phyloP scores from a whole-genome alignment of 257 asterid species.

The Solanum stenotomum region DNA sequence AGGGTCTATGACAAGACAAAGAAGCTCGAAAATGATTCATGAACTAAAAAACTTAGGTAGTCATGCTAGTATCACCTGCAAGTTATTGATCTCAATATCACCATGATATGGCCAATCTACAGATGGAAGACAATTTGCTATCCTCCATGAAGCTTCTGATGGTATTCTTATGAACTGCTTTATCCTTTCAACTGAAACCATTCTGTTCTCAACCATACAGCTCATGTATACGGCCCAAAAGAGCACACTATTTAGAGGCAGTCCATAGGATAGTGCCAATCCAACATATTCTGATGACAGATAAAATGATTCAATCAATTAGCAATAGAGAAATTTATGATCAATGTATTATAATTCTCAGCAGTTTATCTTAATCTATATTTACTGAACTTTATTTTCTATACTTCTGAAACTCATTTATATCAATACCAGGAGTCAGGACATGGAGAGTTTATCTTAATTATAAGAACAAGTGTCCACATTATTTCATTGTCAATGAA shows the following conservation, averaged over 20 bases:
- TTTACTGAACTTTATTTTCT: background rate
- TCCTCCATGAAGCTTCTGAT: slow-evolving; percentile 57
- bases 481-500: background rate
- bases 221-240: slow-evolving; percentile 35
- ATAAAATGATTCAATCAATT: background rate
- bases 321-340: background rate
- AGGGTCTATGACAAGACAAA: background rate
- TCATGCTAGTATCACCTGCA: slow-evolving; percentile 37
- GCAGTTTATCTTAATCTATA: background rate
- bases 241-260: slow-evolving; percentile 35
- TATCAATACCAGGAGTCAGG: background rate
- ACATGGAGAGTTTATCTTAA: background rate
- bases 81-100: slow-evolving; percentile 34
- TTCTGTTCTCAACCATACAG: slow-evolving; percentile 45
- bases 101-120: slow-evolving; percentile 58
- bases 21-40: background rate
- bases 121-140: slow-evolving; percentile 23
- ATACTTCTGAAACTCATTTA: background rate
- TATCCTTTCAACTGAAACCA: slow-evolving; percentile 82
- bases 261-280: slow-evolving; percentile 59
- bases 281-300: slow-evolving; percentile 40
- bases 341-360: background rate
- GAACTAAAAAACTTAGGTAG: background rate
- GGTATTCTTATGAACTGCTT: slow-evolving; percentile 56
- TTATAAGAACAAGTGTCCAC: background rate